These are phyloP conservation scores for Lactarius hengduanensis DNA, from an alignment of 768 basidiomycete genomes.

Conservation along the genomic window DNA sequence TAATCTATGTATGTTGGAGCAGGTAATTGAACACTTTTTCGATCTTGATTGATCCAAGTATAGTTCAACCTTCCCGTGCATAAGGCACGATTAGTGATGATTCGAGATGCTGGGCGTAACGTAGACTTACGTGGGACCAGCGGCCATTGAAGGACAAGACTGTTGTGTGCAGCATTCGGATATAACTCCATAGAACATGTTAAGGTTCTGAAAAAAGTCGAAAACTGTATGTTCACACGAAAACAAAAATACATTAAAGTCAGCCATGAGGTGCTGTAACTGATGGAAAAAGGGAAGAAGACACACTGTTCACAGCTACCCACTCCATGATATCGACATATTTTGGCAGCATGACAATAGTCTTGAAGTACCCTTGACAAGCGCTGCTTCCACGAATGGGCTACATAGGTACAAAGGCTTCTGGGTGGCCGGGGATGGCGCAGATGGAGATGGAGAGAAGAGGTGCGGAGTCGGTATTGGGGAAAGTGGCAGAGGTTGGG, in stretches of 20 bases:
- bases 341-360: slow-evolving; percentile 94
- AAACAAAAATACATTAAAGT: slow-evolving; percentile 12
- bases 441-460: slow-evolving; percentile 31
- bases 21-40: slow-evolving; percentile 81
- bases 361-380: slow-evolving; percentile 98
- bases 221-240: slow-evolving; percentile 56
- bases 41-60: slow-evolving; percentile 90
- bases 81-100: not conserved
- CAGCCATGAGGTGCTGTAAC: not conserved
- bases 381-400: slow-evolving; percentile 91
- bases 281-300: slow-evolving; percentile 34
- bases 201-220: slow-evolving; percentile 96
- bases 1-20: slow-evolving; percentile 98
- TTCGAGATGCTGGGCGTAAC: not conserved
- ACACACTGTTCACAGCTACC: slow-evolving; percentile 88
- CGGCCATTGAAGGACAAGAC: slow-evolving; percentile 90
- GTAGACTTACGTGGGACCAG: slow-evolving; percentile 67
- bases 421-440: slow-evolving; percentile 41
- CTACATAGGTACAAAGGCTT: slow-evolving; percentile 89
- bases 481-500: slow-evolving; percentile 64
- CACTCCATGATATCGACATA: slow-evolving; percentile 96
- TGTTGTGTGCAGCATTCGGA: slow-evolving; percentile 91
- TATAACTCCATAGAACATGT: slow-evolving; percentile 94
- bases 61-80: slow-evolving; percentile 70
- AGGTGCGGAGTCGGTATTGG: slow-evolving; percentile 41